Evolutionary conservation across 495 filamentous ascomycete species (phyloP), one percentile per base, ranked within the genome.

Genomic region (Xylaria longipes): DNA sequence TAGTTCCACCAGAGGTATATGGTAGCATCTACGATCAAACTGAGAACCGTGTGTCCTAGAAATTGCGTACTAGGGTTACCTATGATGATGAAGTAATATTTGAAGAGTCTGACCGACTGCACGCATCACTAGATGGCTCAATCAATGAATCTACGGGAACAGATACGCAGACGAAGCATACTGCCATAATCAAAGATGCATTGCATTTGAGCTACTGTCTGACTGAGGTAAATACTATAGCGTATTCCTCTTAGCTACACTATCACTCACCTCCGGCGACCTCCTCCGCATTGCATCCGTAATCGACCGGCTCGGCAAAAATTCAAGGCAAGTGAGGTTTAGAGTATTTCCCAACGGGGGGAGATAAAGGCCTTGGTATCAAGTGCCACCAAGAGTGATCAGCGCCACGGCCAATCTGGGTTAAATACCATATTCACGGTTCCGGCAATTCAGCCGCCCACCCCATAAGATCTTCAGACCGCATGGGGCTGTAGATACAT

Each of bases 391-490:
- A 14, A 56, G 22, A 67, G n/a, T 66, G 65, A 67, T 67, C 65
- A 56, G 65, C 65, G 22, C 43, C 17, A 48, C 12, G 27, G 11
- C 48, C 65, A 67, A 67, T 67, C 46, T 56, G 48, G 65, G 33
- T 6, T 54, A 67, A 54, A 56, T 67, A 48, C 65, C 33, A 33
- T 43, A 35, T 5, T 27, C 46, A 43, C 29, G 65, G 65, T 48
- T 56, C 35, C 46, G 31, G 46, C 35, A 41, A 67, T 67, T 67
- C 65, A 67, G 65, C 65, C 65, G 65, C 48, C 14, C 43, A 67
- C 9, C 46, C 17, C 31, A 50, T 35, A 22, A 54, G 17, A 52
- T 17, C 27, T 66, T 15, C n/a, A 22, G 14, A 20, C 35, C 14
- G 2, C 22, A 67, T 31, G 25, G 45, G 46, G 27, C 5, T 15